Evolutionary conservation across 2,329 filamentous ascomycete species (phyloP), one percentile per base, ranked within the genome.

Genomic region (Fusarium stilboides): DNA sequence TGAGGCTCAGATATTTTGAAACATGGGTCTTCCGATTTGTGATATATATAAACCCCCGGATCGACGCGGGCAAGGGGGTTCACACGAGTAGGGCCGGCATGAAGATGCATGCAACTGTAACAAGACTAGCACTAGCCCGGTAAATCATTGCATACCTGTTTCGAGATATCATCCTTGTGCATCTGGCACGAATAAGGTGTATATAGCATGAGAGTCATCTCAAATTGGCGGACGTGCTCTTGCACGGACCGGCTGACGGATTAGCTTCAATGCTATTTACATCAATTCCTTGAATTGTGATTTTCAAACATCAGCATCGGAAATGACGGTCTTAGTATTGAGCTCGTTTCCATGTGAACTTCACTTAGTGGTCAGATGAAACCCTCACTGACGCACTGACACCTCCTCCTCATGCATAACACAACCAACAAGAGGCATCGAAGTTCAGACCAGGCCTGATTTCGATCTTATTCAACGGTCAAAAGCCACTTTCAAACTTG

Each of bases 151-250:
- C 61, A 65, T 53, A 31, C 62, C 26, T 17, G 61, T 65, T 65
- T 65, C 59, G 36, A 33, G 37, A 52, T 60, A 14, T 33, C 37
- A 8, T 20, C 53, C 62, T 46, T 65, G 53, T 52, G 13, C 20
- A 43, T 37, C 46, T 34, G 15, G 49, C 61, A 65, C 60, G 40
- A 63, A 58, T 37, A 39, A 50, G 50, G 43, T 12, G 13, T 31
- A 19, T 56, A 20, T 33, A 52, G 66, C 66, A 69, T 63, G 57
- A 68, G 44, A 44, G 43, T 67, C 51, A 53, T 62, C 37, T 56
- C 42, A 57, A 57, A 37, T 53, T 53, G 49, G 57, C 26, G 52
- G 37, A 58, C 42, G 49, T 69, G 66, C 46, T 39, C 36, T 53
- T 45, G 44, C 66, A 69, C 49, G 44, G 62, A 47, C 57, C 57